Percentiles rank a stretch among this genome's conserved stretches.
Evolutionary conservation across 495 filamentous ascomycete genomes (phyloP).

Genomic region (Penicillium desertorum): DNA sequence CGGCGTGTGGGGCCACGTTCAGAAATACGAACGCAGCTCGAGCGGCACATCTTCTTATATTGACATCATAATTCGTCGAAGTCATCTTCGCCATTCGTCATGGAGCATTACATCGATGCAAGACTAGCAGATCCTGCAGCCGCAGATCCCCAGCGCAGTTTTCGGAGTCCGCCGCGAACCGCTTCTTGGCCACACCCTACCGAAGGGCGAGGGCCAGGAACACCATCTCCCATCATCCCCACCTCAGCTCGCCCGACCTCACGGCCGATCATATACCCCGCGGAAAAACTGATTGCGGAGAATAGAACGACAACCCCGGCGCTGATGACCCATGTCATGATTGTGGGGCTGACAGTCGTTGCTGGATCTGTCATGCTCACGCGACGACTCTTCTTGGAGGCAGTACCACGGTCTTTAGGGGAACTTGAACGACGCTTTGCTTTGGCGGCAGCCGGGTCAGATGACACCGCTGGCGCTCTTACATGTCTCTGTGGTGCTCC

Average conservation of each 20-base stretch:
- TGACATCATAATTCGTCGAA: slow-evolving; percentile 6
- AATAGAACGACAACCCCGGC: slow-evolving; percentile 92
- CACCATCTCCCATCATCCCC: slow-evolving; percentile 36
- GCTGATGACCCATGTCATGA: slow-evolving; percentile 88
- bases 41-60: neutral
- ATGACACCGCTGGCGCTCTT: slow-evolving; percentile 27
- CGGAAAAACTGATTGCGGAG: slow-evolving; percentile 87
- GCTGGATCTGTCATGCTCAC: slow-evolving; percentile 31
- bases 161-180: slow-evolving; percentile 43
- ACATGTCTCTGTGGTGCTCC: slow-evolving; percentile 22
- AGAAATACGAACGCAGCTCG: neutral
- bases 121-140: slow-evolving; percentile 40
- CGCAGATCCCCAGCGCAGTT: slow-evolving; percentile 45
- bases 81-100: slow-evolving; percentile 5
- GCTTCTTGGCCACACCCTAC: slow-evolving; percentile 46
- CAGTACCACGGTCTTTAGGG: slow-evolving; percentile 52
- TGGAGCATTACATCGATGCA: slow-evolving; percentile 20
- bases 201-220: slow-evolving; percentile 35
- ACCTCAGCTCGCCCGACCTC: slow-evolving; percentile 75
- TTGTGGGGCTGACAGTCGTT: slow-evolving; percentile 54
- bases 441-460: slow-evolving; percentile 35
- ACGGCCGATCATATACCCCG: slow-evolving; percentile 83
- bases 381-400: slow-evolving; percentile 56
- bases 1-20: neutral
- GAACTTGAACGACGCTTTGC: slow-evolving; percentile 52